Conservation (phyloP, 2,329 filamentous ascomycete genomes). For the Pestalotiopsis sp. region DNA sequence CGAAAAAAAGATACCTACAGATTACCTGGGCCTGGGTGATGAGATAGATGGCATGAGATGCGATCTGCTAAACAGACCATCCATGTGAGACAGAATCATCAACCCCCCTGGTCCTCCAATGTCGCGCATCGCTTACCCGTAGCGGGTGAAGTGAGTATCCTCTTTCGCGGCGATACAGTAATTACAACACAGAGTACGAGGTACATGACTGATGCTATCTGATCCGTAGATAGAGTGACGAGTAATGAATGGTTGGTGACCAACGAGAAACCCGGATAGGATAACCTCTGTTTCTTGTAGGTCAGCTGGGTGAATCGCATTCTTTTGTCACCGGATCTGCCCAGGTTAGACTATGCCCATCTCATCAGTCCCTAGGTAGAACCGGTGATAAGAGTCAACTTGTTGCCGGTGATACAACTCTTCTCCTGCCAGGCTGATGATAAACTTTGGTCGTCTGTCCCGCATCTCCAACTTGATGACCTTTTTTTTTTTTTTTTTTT, state of each 20-base stretch:
- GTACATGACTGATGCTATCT: background rate
- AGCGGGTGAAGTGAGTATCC: background rate
- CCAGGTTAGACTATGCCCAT: background rate
- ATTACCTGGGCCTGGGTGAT: too few relatives aligned
- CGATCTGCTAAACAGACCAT: background rate
- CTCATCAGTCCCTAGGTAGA: background rate
- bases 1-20: background rate
- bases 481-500: too few relatives aligned
- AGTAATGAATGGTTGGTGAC: background rate
- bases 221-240: too few relatives aligned
- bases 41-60: background rate
- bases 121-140: background rate
- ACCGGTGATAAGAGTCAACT: background rate
- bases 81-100: background rate
- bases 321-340: background rate
- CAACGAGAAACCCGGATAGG: background rate
- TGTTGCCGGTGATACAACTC: background rate
- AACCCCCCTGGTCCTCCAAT: background rate
- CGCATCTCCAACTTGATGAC: background rate
- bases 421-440: background rate
- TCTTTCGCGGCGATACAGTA: background rate
- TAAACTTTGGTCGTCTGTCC: conserved; percentile 5
- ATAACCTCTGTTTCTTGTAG: background rate
- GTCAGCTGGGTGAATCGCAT: background rate
- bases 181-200: background rate